Evolutionary conservation across 2,329 filamentous ascomycete genomes (phyloP), one percentile per base, ranked within the genome.

Genomic region (Clarireedia sp.): DNA sequence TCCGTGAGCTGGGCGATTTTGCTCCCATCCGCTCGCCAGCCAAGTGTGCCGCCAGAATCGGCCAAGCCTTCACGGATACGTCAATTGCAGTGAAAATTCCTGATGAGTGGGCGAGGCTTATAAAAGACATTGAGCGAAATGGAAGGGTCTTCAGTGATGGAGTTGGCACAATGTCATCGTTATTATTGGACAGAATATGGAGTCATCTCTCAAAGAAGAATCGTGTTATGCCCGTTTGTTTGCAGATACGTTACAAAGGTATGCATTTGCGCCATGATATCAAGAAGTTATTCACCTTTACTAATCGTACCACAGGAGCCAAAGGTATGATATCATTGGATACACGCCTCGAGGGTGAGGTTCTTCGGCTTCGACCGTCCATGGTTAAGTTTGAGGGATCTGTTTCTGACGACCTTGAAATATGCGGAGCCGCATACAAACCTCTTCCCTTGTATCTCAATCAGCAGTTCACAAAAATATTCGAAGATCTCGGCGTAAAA

Each of bases 281-380:
- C 26, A 9, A 8, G 2, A 9, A 19, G 3, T 36, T 16, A 12
- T 8, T 52, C 5, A 23, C 23, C 21, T 19, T n/a, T 51, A 37
- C 38, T 51, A 23, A 43, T 37, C 21, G 10, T 36, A 16, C 5
- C 19, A 47, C 12, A 36, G 78, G 87, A 0, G 83, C 82, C 3
- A 95, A 95, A 69, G 89, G 89, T 0, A 89, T 91, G 81, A 75
- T 94, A 0, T 80, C 86, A 0, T 70, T 92, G 0, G 87, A 95
- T 62, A 72, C 75, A 9, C 72, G 75, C 1, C 72, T 91, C 0
- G 2, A 63, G 0, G 87, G 84, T 0, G 76, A 78, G 29, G 66
- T 74, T 2, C 74, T 95, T 40, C 73, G 74, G 26, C 71, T 95
- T 19, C 79, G 90, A 2, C 71, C 75, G 1, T 92, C 87, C 4